phyloP scores from a whole-genome alignment of 2,329 filamentous ascomycete genomes.

The Furcasterigmium furcatum region DNA sequence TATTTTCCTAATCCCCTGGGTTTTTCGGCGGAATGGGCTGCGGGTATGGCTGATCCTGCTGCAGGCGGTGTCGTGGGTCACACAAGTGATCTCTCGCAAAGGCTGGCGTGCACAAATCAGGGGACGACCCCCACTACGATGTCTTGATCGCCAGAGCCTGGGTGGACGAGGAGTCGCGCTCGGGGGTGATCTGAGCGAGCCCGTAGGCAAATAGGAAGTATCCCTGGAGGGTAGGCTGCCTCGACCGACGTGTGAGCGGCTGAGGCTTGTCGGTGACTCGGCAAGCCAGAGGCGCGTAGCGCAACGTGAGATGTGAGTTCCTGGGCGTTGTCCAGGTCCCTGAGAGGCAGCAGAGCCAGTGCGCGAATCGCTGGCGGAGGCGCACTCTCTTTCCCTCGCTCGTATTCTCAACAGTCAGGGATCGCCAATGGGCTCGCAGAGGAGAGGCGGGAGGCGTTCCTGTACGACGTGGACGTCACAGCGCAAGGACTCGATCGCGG shows the following conservation, averaged over 20 bases:
- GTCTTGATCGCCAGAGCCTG: neutral
- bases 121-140: neutral
- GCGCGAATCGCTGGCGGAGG: too few species aligned
- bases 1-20: too few species aligned
- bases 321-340: too few species aligned
- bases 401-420: slow-evolving; percentile 27
- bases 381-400: slow-evolving; percentile 11
- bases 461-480: slow-evolving; percentile 23
- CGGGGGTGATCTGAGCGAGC: neutral
- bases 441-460: slow-evolving; percentile 24
- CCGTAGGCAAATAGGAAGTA: neutral
- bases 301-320: too few species aligned
- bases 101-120: neutral
- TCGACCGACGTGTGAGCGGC: neutral
- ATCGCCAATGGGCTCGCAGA: slow-evolving; percentile 26
- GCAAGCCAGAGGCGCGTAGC: too few species aligned
- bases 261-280: neutral
- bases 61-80: neutral
- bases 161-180: neutral
- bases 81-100: neutral
- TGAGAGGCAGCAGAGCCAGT: too few species aligned
- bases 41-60: neutral
- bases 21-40: neutral
- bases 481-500: slow-evolving; percentile 14
- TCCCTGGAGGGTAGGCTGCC: neutral